phyloP scores from a whole-genome alignment of 495 filamentous ascomycete genomes.

The Parmelia sp. region DNA sequence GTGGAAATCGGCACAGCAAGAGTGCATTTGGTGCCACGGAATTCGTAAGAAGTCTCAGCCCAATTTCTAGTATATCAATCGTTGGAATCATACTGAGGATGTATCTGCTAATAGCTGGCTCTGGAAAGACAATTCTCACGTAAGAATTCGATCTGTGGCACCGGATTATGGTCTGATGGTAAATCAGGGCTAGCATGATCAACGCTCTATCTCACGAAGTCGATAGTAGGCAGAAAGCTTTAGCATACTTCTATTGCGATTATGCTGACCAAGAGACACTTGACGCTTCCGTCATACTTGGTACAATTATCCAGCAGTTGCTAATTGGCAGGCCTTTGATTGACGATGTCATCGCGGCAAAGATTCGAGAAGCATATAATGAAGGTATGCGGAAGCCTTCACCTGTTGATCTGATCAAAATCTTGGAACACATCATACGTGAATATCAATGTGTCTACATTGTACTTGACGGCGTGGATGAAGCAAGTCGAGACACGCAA shows the following conservation, averaged over 20 bases:
- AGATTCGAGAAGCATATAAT: not conserved
- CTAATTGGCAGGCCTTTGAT: not conserved
- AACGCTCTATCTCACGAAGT: not conserved
- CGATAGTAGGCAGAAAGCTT: not conserved
- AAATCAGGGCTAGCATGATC: not conserved
- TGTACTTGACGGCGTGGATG: not conserved
- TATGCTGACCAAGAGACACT: not conserved
- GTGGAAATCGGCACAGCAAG: not conserved
- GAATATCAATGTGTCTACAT: not conserved
- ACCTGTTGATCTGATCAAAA: not conserved
- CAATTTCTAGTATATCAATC: no score
- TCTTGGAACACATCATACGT: not conserved
- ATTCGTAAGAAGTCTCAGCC: not conserved
- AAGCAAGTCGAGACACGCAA: not conserved
- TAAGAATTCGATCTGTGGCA: not conserved
- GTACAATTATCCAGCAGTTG: not conserved
- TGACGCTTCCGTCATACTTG: not conserved
- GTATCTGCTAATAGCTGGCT: not conserved
- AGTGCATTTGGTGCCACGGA: not conserved
- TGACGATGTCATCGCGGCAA: not conserved
- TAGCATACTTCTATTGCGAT: not conserved
- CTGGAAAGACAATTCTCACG: not conserved
- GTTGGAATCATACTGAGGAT: not conserved
- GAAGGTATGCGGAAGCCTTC: not conserved
- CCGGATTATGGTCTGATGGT: not conserved